These are phyloP conservation scores for Lepiota brunneoincarnata DNA, from an alignment of 768 basidiomycete species.

Conservation along the genomic window DNA sequence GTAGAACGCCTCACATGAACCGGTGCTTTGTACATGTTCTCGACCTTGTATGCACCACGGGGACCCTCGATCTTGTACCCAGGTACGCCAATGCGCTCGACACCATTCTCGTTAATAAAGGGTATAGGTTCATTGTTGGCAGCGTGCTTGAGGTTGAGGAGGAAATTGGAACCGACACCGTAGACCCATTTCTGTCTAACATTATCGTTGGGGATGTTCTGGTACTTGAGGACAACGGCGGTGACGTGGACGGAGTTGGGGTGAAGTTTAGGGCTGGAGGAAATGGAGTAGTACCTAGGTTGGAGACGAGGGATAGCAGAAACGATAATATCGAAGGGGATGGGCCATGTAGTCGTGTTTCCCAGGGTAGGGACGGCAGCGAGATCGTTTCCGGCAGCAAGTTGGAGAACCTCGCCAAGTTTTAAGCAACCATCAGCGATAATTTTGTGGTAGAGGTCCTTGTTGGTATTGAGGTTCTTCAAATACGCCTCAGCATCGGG, in stretches of 20 bases:
- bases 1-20: slow-evolving; percentile 95
- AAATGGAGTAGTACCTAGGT: slow-evolving; percentile 98
- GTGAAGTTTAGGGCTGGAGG: slow-evolving; percentile 91
- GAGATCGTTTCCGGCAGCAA: slow-evolving; percentile 82
- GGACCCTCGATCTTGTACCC: slow-evolving; percentile 89
- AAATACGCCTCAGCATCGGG: slow-evolving; percentile 73
- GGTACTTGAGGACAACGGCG: slow-evolving; percentile 91
- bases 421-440: slow-evolving; percentile 84
- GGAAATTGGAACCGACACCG: slow-evolving; percentile 93
- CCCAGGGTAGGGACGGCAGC: slow-evolving; percentile 51
- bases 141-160: slow-evolving; percentile 87
- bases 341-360: slow-evolving; percentile 83
- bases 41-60: slow-evolving; percentile 75
- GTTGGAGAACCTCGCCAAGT: slow-evolving; percentile 88
- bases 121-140: slow-evolving; percentile 55
- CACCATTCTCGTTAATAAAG: slow-evolving; percentile 32
- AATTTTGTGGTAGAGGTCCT: slow-evolving; percentile 79
- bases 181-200: slow-evolving; percentile 68
- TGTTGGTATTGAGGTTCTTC: slow-evolving; percentile 78
- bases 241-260: slow-evolving; percentile 93
- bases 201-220: slow-evolving; percentile 55
- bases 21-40: slow-evolving; percentile 77
- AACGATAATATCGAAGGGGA: slow-evolving; percentile 96
- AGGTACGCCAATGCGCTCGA: slow-evolving; percentile 48
- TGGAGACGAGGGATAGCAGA: slow-evolving; percentile 92